Base-by-base conservation (phyloP, 208 protist genomes). In the Vickermania spadyakhi region DNA sequence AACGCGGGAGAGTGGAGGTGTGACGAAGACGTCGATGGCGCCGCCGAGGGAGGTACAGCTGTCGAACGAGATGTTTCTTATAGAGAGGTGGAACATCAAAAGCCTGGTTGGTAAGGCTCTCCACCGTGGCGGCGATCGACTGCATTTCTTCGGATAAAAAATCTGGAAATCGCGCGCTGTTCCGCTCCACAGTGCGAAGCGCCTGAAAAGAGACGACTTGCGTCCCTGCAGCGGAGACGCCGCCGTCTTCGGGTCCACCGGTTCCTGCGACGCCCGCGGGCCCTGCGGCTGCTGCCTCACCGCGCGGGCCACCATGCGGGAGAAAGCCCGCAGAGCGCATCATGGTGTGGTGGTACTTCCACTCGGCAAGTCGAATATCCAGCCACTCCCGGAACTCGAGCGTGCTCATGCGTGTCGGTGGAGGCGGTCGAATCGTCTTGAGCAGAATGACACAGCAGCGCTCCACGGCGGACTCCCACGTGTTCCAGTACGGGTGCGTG, bases 401-500 rank as follows among this genome's bases (percentile, higher is more conserved):
- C 30, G 77, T 61, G 41, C 63, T 81, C 23, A 86, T 62, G 25
- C 55, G 52, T 14, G 75, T 62, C 22, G 80, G 73, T 4, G 88
- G 88, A 7, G 71, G 60, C 23, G 88, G 88, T 7, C 60, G 70
- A 31, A 86, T 58, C 52, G 75, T 75, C 0, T 72, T 64, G 56
- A 84, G 68, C 21, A 95, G 51, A 0, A 79, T 73, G 13, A 86
- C 76, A 31, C 77, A 76, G 23, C 79, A 73, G 7, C 83, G 78
- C 67, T 92, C 85, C 56, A 95, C 65, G 27, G 83, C 49, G 69
- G 82, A 84, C 61, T 95, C 81, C 68, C 76, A 85, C 3, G 86
- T 81, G 52, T 93, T 67, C 97, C 97, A 99, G 65, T 98, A 74
- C 0, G 81, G 72, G 66, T 99, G 97, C 23, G 87, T 57, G 60